These are phyloP conservation scores for Coniferiporia weirii DNA, from an alignment of 1,284 basidiomycete species.

Conservation along the genomic window DNA sequence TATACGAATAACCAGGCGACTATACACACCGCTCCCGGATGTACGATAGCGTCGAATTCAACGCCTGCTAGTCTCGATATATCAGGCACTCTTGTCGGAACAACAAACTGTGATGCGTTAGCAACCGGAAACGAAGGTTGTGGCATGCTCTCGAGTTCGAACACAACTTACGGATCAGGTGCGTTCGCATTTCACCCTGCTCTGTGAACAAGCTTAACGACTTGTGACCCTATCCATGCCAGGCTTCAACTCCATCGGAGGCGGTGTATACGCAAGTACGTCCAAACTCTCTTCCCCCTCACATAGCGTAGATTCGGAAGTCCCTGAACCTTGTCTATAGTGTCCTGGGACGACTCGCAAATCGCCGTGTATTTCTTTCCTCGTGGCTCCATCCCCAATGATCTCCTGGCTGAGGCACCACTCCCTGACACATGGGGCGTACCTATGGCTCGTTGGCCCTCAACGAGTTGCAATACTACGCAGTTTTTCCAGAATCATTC, in stretches of 20 bases:
- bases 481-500: slow-evolving; percentile 72
- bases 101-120: slow-evolving; percentile 63
- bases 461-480: slow-evolving; percentile 64
- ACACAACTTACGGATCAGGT: slow-evolving; percentile 18
- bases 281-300: slow-evolving; percentile 19
- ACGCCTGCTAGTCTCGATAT: slow-evolving; percentile 47
- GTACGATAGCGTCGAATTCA: slow-evolving; percentile 46
- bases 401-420: slow-evolving; percentile 65
- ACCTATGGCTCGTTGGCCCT: slow-evolving; percentile 72
- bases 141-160: slow-evolving; percentile 46
- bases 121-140: slow-evolving; percentile 69
- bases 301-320: not conserved
- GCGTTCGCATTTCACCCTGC: slow-evolving; percentile 40
- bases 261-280: slow-evolving; percentile 80
- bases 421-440: slow-evolving; percentile 69
- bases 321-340: slow-evolving; percentile 29
- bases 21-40: slow-evolving; percentile 72
- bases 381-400: slow-evolving; percentile 63
- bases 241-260: slow-evolving; percentile 62
- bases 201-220: slow-evolving; percentile 41
- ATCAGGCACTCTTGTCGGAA: slow-evolving; percentile 57
- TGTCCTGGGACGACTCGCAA: slow-evolving; percentile 70
- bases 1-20: slow-evolving; percentile 78
- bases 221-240: not conserved
- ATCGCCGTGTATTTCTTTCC: slow-evolving; percentile 82